These are phyloP conservation scores for Pichia gijzeniarum DNA, from an alignment of 805 yeast genomes.

Conservation along the genomic window DNA sequence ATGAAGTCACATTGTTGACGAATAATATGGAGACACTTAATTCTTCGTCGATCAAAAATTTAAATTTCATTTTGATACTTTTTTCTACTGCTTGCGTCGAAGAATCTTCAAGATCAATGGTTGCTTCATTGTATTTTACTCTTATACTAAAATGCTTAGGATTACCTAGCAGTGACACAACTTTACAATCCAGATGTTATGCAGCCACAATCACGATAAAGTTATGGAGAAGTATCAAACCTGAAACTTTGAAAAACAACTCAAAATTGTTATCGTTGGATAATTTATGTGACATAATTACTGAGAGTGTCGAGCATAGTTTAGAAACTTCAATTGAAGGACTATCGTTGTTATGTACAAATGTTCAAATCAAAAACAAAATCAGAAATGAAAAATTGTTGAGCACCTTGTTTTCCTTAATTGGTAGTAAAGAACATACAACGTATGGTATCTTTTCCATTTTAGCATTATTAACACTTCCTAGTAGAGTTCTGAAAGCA, in stretches of 20 bases:
- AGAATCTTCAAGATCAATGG: slow-evolving; percentile 42
- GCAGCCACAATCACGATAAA: slow-evolving; percentile 45
- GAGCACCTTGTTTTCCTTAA: slow-evolving; percentile 17
- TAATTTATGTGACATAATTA: slow-evolving; percentile 25
- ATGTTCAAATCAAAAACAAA: slow-evolving; percentile 27
- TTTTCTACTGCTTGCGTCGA: slow-evolving; percentile 45
- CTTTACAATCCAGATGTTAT: slow-evolving; percentile 5
- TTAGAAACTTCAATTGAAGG: slow-evolving; percentile 27
- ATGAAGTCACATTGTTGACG: slow-evolving; percentile 18
- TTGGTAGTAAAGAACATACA: slow-evolving; percentile 7
- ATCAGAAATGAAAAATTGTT: slow-evolving; percentile 33
- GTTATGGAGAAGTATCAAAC: slow-evolving; percentile 46
- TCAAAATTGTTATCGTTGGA: slow-evolving; percentile 29
- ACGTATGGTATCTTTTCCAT: slow-evolving; percentile 37
- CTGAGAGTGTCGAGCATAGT: slow-evolving; percentile 25
- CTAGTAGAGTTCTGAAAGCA: slow-evolving; percentile 25
- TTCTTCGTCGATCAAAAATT: slow-evolving; percentile 3
- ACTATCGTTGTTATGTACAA: slow-evolving; percentile 32
- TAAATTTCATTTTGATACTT: slow-evolving; percentile 26
- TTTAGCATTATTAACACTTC: slow-evolving; percentile 34
- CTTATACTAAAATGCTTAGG: slow-evolving; percentile 23
- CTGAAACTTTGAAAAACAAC: slow-evolving; percentile 25
- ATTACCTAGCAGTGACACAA: not conserved
- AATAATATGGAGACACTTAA: slow-evolving; percentile 6
- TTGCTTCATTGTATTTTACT: slow-evolving; percentile 38